A percentile compares a stretch with the other conserved stretches of the same genome.
These are phyloP conservation scores for Citrus mangshanensis DNA, from an alignment of 345 rosid species.

Conservation along the genomic window DNA sequence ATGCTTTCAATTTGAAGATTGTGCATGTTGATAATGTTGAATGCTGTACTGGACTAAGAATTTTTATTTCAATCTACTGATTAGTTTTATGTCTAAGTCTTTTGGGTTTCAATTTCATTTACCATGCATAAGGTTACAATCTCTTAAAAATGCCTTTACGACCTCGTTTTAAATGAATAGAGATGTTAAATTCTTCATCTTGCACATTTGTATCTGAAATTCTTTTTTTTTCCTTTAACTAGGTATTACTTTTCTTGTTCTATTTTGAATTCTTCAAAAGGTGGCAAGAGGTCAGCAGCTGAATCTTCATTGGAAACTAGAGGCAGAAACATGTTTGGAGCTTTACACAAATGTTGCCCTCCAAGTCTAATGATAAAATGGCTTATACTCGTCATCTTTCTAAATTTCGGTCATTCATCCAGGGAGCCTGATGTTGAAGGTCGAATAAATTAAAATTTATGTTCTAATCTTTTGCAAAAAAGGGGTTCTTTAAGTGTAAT, in stretches of 20 bases:
- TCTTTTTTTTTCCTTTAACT: not conserved
- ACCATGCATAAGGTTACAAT: not conserved
- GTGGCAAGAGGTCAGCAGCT: conserved; percentile 18
- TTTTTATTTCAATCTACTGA: not conserved
- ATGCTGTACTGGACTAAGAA: not conserved
- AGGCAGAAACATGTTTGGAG: conserved; percentile 16
- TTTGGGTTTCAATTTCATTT: not conserved
- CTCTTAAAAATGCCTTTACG: not conserved
- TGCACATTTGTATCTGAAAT: not conserved
- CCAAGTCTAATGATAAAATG: conserved; percentile 31
- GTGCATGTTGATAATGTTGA: not conserved
- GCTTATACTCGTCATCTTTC: conserved; percentile 35
- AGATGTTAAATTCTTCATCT: not conserved
- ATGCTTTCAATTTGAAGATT: not conserved
- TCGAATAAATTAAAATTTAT: conserved; percentile 10
- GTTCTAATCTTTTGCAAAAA: not conserved
- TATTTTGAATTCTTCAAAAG: conserved; percentile 23
- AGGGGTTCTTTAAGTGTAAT: not conserved
- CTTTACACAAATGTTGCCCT: conserved; percentile 24
- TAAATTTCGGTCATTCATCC: conserved; percentile 39
- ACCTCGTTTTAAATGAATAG: not conserved
- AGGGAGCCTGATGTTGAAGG: conserved; percentile 72
- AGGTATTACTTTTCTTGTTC: conserved; percentile 2
- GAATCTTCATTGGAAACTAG: conserved; percentile 16
- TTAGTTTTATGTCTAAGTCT: not conserved